Evolutionary conservation across 1,284 basidiomycete species (phyloP).

Genomic region (Ustilago cynodontis): DNA sequence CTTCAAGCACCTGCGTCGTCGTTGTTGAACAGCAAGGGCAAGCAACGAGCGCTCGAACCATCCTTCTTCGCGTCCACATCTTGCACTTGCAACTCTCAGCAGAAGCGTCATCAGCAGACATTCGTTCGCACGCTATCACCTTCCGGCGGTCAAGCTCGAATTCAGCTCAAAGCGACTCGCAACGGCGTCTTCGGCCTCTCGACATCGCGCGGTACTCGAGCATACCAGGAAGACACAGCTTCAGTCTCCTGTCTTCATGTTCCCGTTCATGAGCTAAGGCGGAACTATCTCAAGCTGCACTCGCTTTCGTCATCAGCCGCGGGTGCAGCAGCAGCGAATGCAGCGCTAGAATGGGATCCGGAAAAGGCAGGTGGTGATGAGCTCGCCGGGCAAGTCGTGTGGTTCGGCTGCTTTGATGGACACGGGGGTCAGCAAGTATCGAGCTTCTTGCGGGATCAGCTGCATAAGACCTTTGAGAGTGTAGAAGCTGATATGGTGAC

Average conservation of each 20-base stretch:
- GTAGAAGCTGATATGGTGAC: constrained; percentile 61
- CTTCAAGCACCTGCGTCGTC: not conserved
- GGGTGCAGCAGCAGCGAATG: constrained; percentile 32
- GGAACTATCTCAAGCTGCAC: constrained; percentile 46
- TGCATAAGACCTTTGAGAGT: constrained; percentile 64
- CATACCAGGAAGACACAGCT: constrained; percentile 65
- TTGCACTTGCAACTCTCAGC: constrained; percentile 17
- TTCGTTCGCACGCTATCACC: constrained; percentile 49
- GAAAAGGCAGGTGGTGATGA: constrained; percentile 59
- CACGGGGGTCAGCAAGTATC: constrained; percentile 65
- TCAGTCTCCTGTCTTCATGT: constrained; percentile 63
- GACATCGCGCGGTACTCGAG: constrained; percentile 60
- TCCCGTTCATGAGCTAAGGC: constrained; percentile 50
- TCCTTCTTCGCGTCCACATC: not conserved
- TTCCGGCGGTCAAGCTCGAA: constrained; percentile 35
- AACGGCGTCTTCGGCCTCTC: constrained; percentile 55
- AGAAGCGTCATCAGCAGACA: constrained; percentile 32
- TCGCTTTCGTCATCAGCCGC: constrained; percentile 29
- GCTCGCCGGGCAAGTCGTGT: constrained; percentile 64
- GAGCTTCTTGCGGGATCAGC: constrained; percentile 51
- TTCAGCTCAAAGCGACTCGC: constrained; percentile 45
- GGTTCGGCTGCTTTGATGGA: constrained; percentile 68
- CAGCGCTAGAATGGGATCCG: constrained; percentile 55
- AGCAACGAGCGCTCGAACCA: constrained; percentile 23
- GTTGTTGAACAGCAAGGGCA: constrained; percentile 23